Evolutionary conservation across 2,329 filamentous ascomycete genomes (phyloP), one percentile per base, ranked within the genome.

Genomic region (Paracorniculantispora psalliotae): DNA sequence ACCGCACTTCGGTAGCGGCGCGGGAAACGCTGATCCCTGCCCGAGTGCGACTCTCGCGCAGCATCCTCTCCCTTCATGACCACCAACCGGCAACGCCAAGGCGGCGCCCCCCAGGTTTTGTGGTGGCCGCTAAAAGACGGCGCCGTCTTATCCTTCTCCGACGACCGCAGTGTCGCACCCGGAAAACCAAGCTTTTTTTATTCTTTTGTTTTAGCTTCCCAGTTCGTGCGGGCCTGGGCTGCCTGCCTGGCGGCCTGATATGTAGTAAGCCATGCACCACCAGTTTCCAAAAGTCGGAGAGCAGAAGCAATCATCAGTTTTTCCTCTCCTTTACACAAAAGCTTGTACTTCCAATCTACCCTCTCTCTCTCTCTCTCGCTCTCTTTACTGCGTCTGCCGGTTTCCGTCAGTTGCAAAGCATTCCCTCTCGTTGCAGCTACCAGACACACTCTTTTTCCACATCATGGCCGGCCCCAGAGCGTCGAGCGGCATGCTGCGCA

Each of bases 401-500:
- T 33, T 33, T 33, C 30, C 12, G 6, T 33, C 30, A 33, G n/a
- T n/a, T n/a, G n/a, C n/a, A n/a, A n/a, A n/a, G n/a, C n/a, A n/a
- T n/a, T n/a, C n/a, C n/a, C n/a, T n/a, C n/a, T n/a, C n/a, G n/a
- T n/a, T n/a, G n/a, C n/a, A n/a, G n/a, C n/a, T n/a, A n/a, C n/a
- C 47, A 17, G 4, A 37, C 28, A 47, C 12, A 37, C 3, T 13
- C 33, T 37, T 3, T 12, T 6, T 12, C 4, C 33, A 43, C 33
- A 48, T 10, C 39, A 63, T 63, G 63, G 44, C 63, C 23, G 33
- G 61, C 51, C 59, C 62, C 23, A 59, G 57, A 60, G 57, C 59
- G 3, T 59, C 61, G 3, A 59, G 44, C 54, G 60, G 57, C 28
- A 39, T 62, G 46, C 59, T 64, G 15, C 61, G 62, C 35, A 52